These are phyloP conservation scores for Eutypella sp. DNA, from an alignment of 2,329 filamentous ascomycete genomes.

Conservation along the genomic window DNA sequence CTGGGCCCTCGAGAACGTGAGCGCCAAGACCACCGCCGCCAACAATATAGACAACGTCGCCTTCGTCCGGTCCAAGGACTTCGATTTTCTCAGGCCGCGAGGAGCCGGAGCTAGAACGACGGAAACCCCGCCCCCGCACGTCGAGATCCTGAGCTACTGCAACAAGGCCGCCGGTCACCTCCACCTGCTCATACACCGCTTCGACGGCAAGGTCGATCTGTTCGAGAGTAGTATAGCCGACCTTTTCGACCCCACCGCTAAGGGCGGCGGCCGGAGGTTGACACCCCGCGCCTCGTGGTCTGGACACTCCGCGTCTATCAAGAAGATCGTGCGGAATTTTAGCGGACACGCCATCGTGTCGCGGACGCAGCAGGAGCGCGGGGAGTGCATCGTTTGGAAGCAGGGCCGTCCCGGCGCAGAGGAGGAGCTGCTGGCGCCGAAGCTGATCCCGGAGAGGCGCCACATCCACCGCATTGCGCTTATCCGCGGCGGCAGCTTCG, in stretches of 20 bases:
- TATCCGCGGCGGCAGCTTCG: conserved; percentile 69
- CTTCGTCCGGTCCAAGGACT: conserved; percentile 59
- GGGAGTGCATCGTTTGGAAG: conserved; percentile 80
- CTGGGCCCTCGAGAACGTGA: conserved; percentile 86
- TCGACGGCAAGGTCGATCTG: conserved; percentile 79
- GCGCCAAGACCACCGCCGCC: conserved; percentile 60
- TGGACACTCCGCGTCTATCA: conserved; percentile 74
- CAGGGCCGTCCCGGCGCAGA: no score
- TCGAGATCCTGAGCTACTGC: conserved; percentile 70
- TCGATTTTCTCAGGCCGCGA: conserved; percentile 38
- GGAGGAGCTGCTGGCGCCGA: conserved; percentile 57
- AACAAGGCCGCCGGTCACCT: conserved; percentile 59
- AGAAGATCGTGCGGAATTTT: conserved; percentile 82
- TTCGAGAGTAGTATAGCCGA: conserved; percentile 74
- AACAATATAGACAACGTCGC: conserved; percentile 80
- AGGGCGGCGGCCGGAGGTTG: conserved; percentile 52
- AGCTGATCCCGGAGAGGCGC: conserved; percentile 59
- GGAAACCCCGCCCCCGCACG: conserved; percentile 37
- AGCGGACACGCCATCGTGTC: conserved; percentile 78
- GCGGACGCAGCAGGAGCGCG: conserved; percentile 61
- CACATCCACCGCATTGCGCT: conserved; percentile 79
- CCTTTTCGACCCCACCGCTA: conserved; percentile 68
- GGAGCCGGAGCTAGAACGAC: neutral
- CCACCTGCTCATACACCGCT: conserved; percentile 73
- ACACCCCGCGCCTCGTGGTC: conserved; percentile 67